Evolutionary conservation across 2,329 filamentous ascomycete genomes (phyloP).

Genomic region (Pseudogymnoascus sp.): DNA sequence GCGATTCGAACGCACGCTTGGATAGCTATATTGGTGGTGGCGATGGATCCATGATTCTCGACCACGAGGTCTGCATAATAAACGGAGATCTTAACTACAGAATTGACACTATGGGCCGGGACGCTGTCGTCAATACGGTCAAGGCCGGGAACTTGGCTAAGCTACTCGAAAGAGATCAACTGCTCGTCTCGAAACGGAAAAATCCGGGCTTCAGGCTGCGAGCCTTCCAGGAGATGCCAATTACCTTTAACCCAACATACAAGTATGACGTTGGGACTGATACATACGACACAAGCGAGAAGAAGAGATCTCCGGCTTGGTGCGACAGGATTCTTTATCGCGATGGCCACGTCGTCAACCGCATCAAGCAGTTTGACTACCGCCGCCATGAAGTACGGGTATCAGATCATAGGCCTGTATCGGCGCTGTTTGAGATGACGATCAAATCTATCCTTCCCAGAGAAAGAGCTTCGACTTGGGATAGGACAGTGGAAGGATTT

Average conservation of each 20-base stretch:
- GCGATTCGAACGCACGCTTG: conserved; percentile 57
- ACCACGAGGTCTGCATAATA: conserved; percentile 94
- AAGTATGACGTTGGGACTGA: conserved; percentile 97
- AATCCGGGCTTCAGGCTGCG: conserved; percentile 85
- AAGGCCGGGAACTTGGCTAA: conserved; percentile 74
- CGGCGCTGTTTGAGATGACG: conserved; percentile 71
- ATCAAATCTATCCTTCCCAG: conserved; percentile 73
- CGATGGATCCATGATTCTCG: conserved; percentile 87
- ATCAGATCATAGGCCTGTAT: conserved; percentile 90
- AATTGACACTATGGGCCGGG: conserved; percentile 92
- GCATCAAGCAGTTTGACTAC: conserved; percentile 84
- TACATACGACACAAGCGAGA: conserved; percentile 89
- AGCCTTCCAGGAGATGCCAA: conserved; percentile 82
- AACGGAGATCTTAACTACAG: conserved; percentile 98
- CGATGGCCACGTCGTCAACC: conserved; percentile 68
- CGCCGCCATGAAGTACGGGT: conserved; percentile 79
- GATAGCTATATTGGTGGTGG: conserved; percentile 87
- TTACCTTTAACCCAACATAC: conserved; percentile 91
- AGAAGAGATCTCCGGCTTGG: conserved; percentile 90
- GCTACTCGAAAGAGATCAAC: conserved; percentile 85
- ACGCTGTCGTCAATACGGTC: conserved; percentile 82
- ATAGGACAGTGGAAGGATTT: conserved; percentile 67
- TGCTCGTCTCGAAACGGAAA: conserved; percentile 78
- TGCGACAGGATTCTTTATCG: conserved; percentile 90
- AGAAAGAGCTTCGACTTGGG: conserved; percentile 59